phyloP scores from a whole-genome alignment of 345 rosid genomes.

The Hypericum androsaemum region DNA sequence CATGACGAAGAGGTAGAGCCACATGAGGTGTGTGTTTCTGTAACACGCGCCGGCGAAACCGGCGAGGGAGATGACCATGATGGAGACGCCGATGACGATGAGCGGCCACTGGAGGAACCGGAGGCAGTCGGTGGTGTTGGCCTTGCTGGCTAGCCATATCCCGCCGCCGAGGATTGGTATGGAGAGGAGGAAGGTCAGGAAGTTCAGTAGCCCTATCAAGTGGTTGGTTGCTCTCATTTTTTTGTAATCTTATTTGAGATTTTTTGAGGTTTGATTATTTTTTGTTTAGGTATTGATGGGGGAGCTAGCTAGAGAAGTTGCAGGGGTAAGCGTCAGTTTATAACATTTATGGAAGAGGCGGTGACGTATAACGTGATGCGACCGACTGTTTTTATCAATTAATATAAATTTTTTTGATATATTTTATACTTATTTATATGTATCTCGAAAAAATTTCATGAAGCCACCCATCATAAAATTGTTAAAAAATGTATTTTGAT shows the following conservation, averaged over 20 bases:
- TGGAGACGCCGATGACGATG: slow-evolving; percentile 60
- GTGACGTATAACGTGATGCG: too few relatives aligned
- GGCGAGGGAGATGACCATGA: slow-evolving; percentile 73
- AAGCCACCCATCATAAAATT: too few relatives aligned
- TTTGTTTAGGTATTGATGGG: too few relatives aligned
- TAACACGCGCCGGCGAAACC: slow-evolving; percentile 91
- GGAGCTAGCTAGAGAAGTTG: too few relatives aligned
- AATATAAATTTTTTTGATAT: too few relatives aligned
- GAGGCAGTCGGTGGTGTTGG: slow-evolving; percentile 84
- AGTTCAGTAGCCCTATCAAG: slow-evolving; percentile 70
- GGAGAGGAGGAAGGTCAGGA: slow-evolving; percentile 76
- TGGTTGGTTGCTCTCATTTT: slow-evolving; percentile 74
- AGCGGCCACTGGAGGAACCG: slow-evolving; percentile 92
- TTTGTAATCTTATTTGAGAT: neutral
- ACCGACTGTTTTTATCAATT: too few relatives aligned
- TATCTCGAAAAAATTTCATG: too few relatives aligned
- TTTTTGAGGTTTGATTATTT: too few relatives aligned
- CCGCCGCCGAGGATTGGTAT: slow-evolving; percentile 92
- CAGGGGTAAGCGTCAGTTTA: too few relatives aligned
- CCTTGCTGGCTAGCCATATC: slow-evolving; percentile 88
- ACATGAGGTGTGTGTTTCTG: slow-evolving; percentile 64
- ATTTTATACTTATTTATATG: too few relatives aligned
- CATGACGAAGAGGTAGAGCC: slow-evolving; percentile 78
- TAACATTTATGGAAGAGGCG: too few relatives aligned
- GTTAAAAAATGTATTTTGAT: too few relatives aligned